Conservation (phyloP, 305 asterid genomes). For the Fraxinus angustifolia region DNA sequence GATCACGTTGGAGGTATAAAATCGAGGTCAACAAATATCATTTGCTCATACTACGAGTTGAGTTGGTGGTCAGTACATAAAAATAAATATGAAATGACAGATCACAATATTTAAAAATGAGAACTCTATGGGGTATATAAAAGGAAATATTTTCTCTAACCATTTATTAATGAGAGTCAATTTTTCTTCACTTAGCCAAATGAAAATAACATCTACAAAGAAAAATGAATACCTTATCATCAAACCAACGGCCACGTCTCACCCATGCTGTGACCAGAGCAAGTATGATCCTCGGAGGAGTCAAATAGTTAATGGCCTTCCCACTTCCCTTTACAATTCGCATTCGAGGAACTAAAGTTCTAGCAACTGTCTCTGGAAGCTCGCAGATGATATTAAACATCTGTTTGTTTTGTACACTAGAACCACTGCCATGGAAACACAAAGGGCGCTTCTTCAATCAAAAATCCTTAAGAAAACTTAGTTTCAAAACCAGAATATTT, state of each 20-base stretch:
- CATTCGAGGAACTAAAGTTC: slow-evolving; percentile 91
- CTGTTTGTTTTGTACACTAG: slow-evolving; percentile 81
- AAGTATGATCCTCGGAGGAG: slow-evolving; percentile 89
- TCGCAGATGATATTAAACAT: slow-evolving; percentile 94
- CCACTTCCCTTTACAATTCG: slow-evolving; percentile 95
- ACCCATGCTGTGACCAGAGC: slow-evolving; percentile 95
- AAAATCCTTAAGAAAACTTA: neutral
- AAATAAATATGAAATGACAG: neutral
- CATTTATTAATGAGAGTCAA: neutral
- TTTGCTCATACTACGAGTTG: neutral
- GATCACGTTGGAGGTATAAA: too few species aligned
- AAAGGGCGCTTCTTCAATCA: slow-evolving; percentile 9
- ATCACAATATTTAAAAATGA: neutral
- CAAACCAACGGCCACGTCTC: slow-evolving; percentile 94
- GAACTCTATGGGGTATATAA: neutral
- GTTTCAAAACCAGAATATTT: neutral
- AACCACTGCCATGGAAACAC: slow-evolving; percentile 58
- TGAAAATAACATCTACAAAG: neutral
- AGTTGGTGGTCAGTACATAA: neutral
- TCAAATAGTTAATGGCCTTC: slow-evolving; percentile 80
- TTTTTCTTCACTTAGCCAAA: neutral
- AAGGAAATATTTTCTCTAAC: neutral
- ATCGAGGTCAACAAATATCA: neutral
- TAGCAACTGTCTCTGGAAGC: slow-evolving; percentile 96
- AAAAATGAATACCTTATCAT: slow-evolving; percentile 60